Percentiles rank a stretch among this genome's conserved stretches.
Conservation (phyloP, 2,329 filamentous ascomycete genomes). For the Apiospora pterosperma region DNA sequence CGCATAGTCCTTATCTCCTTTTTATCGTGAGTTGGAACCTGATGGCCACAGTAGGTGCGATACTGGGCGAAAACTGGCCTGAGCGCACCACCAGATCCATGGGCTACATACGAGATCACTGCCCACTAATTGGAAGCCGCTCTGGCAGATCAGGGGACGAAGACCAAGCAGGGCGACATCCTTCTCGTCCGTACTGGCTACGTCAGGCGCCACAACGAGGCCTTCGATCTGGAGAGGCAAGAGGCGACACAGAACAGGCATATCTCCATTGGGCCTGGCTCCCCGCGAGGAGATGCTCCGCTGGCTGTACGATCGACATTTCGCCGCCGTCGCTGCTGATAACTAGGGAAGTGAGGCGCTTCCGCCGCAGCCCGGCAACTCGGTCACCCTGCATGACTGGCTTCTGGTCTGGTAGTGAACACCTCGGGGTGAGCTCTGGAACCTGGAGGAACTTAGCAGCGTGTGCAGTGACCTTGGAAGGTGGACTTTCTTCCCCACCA, state of each 20-base stretch:
- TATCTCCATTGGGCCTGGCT: constrained; percentile 30
- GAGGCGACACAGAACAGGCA: constrained; percentile 13
- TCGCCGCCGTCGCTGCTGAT: constrained; percentile 39
- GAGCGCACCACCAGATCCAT: constrained; percentile 8
- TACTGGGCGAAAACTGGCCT: not conserved
- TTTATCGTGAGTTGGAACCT: not conserved
- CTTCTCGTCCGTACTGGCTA: constrained; percentile 13
- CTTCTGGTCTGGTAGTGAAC: constrained; percentile 17
- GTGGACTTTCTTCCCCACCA: constrained; percentile 19
- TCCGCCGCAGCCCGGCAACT: constrained; percentile 15
- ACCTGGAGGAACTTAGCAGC: constrained; percentile 12
- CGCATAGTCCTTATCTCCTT: not conserved
- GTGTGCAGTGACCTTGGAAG: not conserved
- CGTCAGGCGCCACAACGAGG: constrained; percentile 15
- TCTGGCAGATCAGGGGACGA: not conserved
- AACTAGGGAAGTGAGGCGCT: constrained; percentile 33
- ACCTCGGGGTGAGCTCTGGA: constrained; percentile 18
- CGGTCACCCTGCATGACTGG: constrained; percentile 19
- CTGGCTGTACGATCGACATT: constrained; percentile 41
- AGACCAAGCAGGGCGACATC: not conserved
- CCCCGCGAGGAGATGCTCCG: constrained; percentile 26
- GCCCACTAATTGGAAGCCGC: not conserved
- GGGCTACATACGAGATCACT: not conserved
- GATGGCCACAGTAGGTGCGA: not conserved
- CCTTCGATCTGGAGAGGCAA: constrained; percentile 11